Conservation (phyloP, 257 asterid genomes). For the Nicotiana undulata region DNA sequence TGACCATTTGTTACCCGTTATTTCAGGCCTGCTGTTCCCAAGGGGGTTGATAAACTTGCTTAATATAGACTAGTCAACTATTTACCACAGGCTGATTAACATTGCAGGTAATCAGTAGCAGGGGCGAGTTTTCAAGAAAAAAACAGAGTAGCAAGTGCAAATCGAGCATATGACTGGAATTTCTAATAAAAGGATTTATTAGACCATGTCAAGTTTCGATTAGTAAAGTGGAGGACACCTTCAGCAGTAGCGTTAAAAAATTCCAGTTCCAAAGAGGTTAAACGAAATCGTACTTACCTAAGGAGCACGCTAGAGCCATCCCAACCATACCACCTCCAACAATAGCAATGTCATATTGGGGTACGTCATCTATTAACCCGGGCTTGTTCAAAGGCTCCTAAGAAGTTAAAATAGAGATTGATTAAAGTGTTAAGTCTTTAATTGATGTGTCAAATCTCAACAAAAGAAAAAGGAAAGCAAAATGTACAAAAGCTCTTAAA, state of each 20-base stretch:
- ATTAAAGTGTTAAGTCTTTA: neutral
- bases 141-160: neutral
- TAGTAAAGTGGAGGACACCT: neutral
- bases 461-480: neutral
- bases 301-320: slow-evolving; percentile 88
- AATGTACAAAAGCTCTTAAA: neutral
- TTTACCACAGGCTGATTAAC: neutral
- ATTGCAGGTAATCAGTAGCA: neutral
- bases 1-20: neutral
- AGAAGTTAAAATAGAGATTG: neutral
- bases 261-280: neutral
- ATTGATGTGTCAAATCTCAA: neutral
- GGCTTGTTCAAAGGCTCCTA: slow-evolving; percentile 37
- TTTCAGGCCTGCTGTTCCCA: neutral
- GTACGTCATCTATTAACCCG: slow-evolving; percentile 21
- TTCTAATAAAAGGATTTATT: neutral
- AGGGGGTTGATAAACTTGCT: neutral
- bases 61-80: neutral
- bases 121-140: neutral
- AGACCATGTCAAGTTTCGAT: neutral
- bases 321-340: slow-evolving; percentile 99
- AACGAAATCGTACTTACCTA: slow-evolving; percentile 42
- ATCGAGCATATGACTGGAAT: neutral
- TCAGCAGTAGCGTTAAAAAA: neutral
- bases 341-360: slow-evolving; percentile 82